Percentiles rank a stretch among this genome's conserved stretches.
phyloP scores from a whole-genome alignment of 495 filamentous ascomycete species.

The Pseudomonodictys pantanalensis region DNA sequence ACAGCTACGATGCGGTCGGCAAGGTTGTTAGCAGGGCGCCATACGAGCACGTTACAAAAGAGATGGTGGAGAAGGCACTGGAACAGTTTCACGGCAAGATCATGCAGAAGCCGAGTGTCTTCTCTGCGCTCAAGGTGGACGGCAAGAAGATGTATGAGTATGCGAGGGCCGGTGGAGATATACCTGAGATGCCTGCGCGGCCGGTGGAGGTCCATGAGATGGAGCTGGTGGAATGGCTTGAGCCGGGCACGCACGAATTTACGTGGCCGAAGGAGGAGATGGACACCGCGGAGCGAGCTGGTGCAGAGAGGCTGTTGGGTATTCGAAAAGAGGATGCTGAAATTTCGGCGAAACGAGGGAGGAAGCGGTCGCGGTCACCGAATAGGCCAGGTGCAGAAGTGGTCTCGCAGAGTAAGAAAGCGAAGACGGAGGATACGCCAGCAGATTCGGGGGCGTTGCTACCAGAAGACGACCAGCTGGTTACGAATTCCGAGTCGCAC shows the following conservation, averaged over 20 bases:
- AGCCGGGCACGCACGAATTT: conserved; percentile 71
- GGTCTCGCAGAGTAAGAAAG: conserved; percentile 1
- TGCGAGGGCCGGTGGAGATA: conserved; percentile 84
- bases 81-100: conserved; percentile 76
- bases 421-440: not conserved
- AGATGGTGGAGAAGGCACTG: conserved; percentile 73
- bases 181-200: conserved; percentile 58
- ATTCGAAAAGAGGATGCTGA: not conserved
- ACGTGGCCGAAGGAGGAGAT: conserved; percentile 74
- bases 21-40: conserved; percentile 70
- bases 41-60: conserved; percentile 74
- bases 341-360: conserved; percentile 1
- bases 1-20: conserved; percentile 83
- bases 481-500: conserved; percentile 8
- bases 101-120: conserved; percentile 87
- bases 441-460: not conserved
- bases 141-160: conserved; percentile 96
- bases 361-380: conserved; percentile 7
- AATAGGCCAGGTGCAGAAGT: too few relatives aligned
- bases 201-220: conserved; percentile 72
- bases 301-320: conserved; percentile 63
- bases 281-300: conserved; percentile 63
- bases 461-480: conserved; percentile 3
- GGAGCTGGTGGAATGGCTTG: conserved; percentile 83
- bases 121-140: conserved; percentile 85